phyloP scores from a whole-genome alignment of 345 rosid species.

The Linum lewisii region DNA sequence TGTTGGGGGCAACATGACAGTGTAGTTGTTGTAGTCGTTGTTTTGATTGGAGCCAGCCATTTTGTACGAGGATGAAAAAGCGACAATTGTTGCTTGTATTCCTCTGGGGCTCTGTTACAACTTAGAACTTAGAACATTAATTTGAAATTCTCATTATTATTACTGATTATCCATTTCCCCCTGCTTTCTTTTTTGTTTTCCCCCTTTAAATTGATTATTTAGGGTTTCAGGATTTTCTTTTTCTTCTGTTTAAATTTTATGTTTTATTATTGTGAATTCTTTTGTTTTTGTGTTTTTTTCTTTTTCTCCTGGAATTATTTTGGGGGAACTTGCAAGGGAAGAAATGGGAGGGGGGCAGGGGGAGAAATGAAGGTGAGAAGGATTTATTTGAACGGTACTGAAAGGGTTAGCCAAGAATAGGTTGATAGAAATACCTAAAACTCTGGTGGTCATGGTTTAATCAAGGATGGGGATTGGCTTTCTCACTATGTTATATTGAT shows the following conservation, averaged over 20 bases:
- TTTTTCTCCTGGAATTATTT: neutral
- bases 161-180: neutral
- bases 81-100: conserved; percentile 39
- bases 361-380: neutral
- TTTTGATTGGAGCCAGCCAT: conserved; percentile 36
- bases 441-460: neutral
- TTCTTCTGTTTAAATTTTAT: neutral
- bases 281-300: neutral
- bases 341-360: neutral
- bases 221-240: neutral
- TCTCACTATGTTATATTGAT: too few relatives aligned
- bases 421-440: too few relatives aligned
- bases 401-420: neutral
- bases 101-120: conserved; percentile 4
- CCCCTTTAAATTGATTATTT: neutral
- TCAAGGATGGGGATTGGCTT: neutral
- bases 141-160: neutral
- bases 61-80: too few relatives aligned
- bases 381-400: neutral
- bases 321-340: neutral
- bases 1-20: conserved; percentile 88
- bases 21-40: conserved; percentile 78
- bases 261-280: too few relatives aligned
- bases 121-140: neutral
- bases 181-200: neutral